These are phyloP conservation scores for Tillandsia fasciculata DNA, from an alignment of 176 grass and related monocot species.

Conservation along the genomic window DNA sequence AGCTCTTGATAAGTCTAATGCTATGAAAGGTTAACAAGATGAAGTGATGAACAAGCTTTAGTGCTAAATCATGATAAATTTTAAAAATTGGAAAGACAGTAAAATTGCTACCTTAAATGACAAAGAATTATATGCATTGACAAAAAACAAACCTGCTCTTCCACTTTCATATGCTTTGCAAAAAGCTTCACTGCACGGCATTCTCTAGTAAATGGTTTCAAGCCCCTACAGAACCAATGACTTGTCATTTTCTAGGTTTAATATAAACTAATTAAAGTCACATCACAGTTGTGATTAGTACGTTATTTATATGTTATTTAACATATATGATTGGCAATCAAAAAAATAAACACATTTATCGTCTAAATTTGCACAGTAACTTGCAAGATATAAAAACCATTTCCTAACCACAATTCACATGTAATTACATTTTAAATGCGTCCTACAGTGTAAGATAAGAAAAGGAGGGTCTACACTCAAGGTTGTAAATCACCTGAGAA, in stretches of 20 bases:
- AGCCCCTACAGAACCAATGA: slow-evolving; percentile 45
- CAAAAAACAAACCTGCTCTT: slow-evolving; percentile 57
- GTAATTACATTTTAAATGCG: too few species aligned
- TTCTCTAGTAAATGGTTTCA: slow-evolving; percentile 66
- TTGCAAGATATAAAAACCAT: not conserved
- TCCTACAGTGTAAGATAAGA: not conserved
- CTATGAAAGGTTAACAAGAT: not conserved
- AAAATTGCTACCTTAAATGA: not conserved
- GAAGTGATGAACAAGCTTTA: not conserved
- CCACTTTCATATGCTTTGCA: slow-evolving; percentile 89
- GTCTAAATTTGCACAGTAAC: not conserved
- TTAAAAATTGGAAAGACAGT: not conserved
- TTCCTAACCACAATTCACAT: too few species aligned
- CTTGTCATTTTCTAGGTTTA: not conserved
- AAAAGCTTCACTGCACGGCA: slow-evolving; percentile 86
- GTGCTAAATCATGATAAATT: not conserved
- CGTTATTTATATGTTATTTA: not conserved
- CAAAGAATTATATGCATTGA: not conserved
- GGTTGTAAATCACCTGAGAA: slow-evolving; percentile 52
- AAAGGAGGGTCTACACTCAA: slow-evolving; percentile 1
- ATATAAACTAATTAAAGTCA: not conserved
- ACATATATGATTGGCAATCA: not conserved
- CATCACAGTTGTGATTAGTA: not conserved
- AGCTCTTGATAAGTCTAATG: too few species aligned
- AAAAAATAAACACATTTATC: not conserved